phyloP scores from a whole-genome alignment of 768 basidiomycete species.

The Serpula lacrymans region DNA sequence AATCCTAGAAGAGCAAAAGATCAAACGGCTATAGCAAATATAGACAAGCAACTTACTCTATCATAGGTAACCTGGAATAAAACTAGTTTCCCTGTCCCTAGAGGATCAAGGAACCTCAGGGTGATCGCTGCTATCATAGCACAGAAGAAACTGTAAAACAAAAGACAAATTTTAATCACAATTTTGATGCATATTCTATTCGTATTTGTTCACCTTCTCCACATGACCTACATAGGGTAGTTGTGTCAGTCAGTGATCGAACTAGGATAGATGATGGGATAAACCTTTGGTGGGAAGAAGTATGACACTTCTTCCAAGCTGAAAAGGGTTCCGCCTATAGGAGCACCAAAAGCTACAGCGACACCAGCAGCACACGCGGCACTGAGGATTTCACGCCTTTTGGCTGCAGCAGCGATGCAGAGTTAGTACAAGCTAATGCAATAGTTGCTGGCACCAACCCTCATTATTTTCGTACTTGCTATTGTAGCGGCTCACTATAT shows the following conservation, averaged over 20 bases:
- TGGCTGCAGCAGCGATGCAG: constrained; percentile 46
- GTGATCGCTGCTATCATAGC: constrained; percentile 98
- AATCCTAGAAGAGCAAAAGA: constrained; percentile 55
- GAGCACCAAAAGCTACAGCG: constrained; percentile 95
- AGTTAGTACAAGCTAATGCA: too few species aligned
- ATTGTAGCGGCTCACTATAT: constrained; percentile 85
- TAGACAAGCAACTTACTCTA: constrained; percentile 42
- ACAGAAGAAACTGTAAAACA: constrained; percentile 79
- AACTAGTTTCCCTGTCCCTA: constrained; percentile 92
- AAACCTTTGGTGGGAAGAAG: constrained; percentile 91
- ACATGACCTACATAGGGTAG: constrained; percentile 65
- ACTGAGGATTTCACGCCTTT: constrained; percentile 90
- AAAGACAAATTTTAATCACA: too few species aligned
- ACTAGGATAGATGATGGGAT: constrained; percentile 2
- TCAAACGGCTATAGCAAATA: neutral
- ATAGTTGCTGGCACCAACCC: too few species aligned
- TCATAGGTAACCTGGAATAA: constrained; percentile 90
- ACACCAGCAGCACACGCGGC: constrained; percentile 98
- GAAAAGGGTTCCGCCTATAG: constrained; percentile 90
- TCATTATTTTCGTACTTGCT: constrained; percentile 94
- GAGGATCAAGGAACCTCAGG: constrained; percentile 88
- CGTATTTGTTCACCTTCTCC: constrained; percentile 68
- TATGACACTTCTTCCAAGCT: constrained; percentile 95
- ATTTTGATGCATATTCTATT: too few species aligned
- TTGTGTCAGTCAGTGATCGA: neutral